Evolutionary conservation across 352 stramenopile genomes (phyloP).

Genomic region (Phytophthora rubi): DNA sequence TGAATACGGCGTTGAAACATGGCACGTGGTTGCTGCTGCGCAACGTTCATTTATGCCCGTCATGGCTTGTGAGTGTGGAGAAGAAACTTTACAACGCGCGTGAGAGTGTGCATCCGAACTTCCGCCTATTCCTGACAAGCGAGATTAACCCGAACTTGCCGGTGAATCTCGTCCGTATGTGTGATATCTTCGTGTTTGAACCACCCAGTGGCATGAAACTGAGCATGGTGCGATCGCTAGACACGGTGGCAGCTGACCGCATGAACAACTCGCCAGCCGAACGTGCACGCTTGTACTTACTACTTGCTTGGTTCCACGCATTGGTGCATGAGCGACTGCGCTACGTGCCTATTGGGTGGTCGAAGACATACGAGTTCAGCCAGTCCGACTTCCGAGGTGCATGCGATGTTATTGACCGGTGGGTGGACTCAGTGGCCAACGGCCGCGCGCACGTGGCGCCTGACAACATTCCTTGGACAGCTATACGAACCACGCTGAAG

Average conservation of each 20-base stretch:
- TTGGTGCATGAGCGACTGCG: conserved; percentile 98
- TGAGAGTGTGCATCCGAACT: conserved; percentile 73
- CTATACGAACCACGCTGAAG: conserved; percentile 96
- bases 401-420: conserved; percentile 98
- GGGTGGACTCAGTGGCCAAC: conserved; percentile 90
- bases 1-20: conserved; percentile 95
- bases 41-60: conserved; percentile 99
- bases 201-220: conserved; percentile 97
- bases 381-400: conserved; percentile 98
- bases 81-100: conserved; percentile 96
- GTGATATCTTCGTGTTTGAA: conserved; percentile 98
- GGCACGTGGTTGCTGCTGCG: conserved; percentile 98
- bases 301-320: conserved; percentile 98
- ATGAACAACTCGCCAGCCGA: conserved; percentile 92
- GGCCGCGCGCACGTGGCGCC: conserved; percentile 93
- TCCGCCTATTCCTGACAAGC: conserved; percentile 97
- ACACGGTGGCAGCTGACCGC: conserved; percentile 90
- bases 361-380: conserved; percentile 99
- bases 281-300: conserved; percentile 93
- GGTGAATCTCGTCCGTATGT: conserved; percentile 96
- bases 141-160: conserved; percentile 98
- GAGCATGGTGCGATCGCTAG: conserved; percentile 96
- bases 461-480: conserved; percentile 98
- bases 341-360: conserved; percentile 98
- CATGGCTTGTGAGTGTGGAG: conserved; percentile 97